Percentiles rank a stretch among this genome's conserved stretches.
Evolutionary conservation across 108 stramenopile genomes (phyloP).

Genomic region (Skeletonema costatum): DNA sequence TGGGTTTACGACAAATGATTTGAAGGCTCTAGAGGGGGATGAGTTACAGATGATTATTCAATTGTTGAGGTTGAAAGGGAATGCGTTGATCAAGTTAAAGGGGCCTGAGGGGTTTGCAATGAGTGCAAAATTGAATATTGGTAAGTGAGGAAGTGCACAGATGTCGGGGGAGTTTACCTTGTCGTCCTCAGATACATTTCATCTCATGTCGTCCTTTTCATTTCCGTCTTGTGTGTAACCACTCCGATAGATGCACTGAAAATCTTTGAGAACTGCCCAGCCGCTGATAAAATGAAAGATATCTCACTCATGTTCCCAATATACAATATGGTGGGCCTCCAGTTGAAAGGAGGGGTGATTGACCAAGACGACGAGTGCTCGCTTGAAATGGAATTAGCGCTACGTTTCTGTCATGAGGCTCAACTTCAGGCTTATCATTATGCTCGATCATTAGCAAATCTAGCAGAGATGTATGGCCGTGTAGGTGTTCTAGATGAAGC

Average conservation of each 20-base stretch:
- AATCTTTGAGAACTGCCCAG: conserved; percentile 39
- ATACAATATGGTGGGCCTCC: conserved; percentile 14
- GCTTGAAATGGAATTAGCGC: conserved; percentile 30
- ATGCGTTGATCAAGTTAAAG: conserved; percentile 14
- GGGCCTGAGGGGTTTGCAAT: conserved; percentile 19
- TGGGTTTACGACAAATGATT: conserved; percentile 23
- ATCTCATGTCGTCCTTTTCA: no score
- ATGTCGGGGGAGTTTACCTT: no score
- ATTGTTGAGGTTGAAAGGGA: conserved; percentile 18
- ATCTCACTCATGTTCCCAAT: conserved; percentile 27
- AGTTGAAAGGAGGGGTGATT: conserved; percentile 28
- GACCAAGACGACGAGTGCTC: conserved; percentile 26
- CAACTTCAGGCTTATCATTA: conserved; percentile 29
- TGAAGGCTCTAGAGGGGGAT: conserved; percentile 15
- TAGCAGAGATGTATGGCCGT: conserved; percentile 13
- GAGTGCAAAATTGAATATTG: conserved; percentile 28
- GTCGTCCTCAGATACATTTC: no score
- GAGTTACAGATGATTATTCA: conserved; percentile 32
- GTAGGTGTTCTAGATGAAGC: conserved; percentile 5
- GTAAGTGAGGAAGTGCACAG: no score
- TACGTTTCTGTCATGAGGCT: conserved; percentile 24
- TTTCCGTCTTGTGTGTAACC: no score
- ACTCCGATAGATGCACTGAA: conserved; percentile 10
- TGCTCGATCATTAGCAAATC: conserved; percentile 15
- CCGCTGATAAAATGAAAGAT: conserved; percentile 28